These are phyloP conservation scores for Magnaporthiopsis poae DNA, from an alignment of 2,329 filamentous ascomycete genomes.

Conservation along the genomic window DNA sequence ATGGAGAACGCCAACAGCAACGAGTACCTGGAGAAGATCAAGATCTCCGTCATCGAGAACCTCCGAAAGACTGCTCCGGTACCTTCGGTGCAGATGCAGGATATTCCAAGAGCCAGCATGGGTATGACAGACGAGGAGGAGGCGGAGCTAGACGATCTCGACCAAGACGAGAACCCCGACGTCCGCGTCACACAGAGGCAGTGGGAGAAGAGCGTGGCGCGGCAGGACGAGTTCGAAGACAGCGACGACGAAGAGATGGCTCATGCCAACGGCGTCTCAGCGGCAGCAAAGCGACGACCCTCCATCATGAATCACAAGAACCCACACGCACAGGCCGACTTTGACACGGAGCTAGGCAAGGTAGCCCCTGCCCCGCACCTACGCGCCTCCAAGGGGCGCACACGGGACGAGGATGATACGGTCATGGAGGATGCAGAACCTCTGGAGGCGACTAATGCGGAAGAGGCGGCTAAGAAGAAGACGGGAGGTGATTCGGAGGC, in stretches of 20 bases:
- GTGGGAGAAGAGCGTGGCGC: conserved; percentile 68
- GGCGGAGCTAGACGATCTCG: conserved; percentile 56
- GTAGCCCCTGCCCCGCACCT: neutral
- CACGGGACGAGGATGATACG: conserved; percentile 4
- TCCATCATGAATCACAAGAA: conserved; percentile 45
- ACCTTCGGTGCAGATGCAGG: conserved; percentile 85
- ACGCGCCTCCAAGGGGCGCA: conserved; percentile 1
- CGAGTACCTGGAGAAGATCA: conserved; percentile 73
- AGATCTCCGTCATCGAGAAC: conserved; percentile 74
- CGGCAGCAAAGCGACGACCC: conserved; percentile 32
- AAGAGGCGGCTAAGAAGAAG: neutral
- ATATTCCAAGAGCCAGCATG: conserved; percentile 54
- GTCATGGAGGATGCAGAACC: conserved; percentile 7
- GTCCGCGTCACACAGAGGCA: conserved; percentile 69
- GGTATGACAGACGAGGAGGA: conserved; percentile 59
- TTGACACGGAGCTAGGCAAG: conserved; percentile 11
- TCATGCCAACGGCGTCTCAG: conserved; percentile 59
- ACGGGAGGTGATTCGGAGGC: neutral
- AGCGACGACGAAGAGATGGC: conserved; percentile 83
- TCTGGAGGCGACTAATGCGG: neutral
- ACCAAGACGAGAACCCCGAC: conserved; percentile 81
- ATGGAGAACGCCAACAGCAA: conserved; percentile 85
- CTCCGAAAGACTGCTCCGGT: conserved; percentile 74
- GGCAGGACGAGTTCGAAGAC: conserved; percentile 73
- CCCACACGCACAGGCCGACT: conserved; percentile 32